Conservation (phyloP, 2,329 filamentous ascomycete genomes). For the Hypomyces rosellus region DNA sequence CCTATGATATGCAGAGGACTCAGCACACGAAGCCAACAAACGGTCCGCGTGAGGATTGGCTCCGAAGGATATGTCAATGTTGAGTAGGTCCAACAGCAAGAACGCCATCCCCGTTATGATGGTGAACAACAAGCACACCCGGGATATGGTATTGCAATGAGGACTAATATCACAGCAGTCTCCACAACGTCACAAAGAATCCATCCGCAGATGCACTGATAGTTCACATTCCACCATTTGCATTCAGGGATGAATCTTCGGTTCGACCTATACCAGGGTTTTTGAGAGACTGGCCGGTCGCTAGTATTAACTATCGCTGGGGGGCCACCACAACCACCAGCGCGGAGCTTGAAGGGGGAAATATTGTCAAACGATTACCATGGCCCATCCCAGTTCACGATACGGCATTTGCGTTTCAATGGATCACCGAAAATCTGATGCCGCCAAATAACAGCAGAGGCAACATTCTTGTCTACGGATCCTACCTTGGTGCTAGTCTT, state of each 20-base stretch:
- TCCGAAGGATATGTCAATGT: constrained; percentile 45
- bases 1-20: constrained; percentile 4
- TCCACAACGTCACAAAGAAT: constrained; percentile 40
- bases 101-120: no score
- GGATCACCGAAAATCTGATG: constrained; percentile 41
- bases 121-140: neutral
- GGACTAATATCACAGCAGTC: constrained; percentile 27
- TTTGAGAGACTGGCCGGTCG: constrained; percentile 39
- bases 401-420: constrained; percentile 45
- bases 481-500: constrained; percentile 51
- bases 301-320: constrained; percentile 57
- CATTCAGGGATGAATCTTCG: constrained; percentile 23
- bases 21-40: constrained; percentile 18
- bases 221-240: constrained; percentile 49
- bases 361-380: constrained; percentile 19
- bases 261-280: constrained; percentile 33
- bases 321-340: constrained; percentile 13
- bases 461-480: constrained; percentile 44
- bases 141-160: neutral
- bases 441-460: constrained; percentile 31
- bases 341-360: constrained; percentile 7
- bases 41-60: constrained; percentile 41
- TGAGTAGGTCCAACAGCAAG: constrained; percentile 35
- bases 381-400: constrained; percentile 57
- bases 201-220: constrained; percentile 39